phyloP scores from a whole-genome alignment of 1,284 basidiomycete genomes.

The Xerocomus nothofagi region DNA sequence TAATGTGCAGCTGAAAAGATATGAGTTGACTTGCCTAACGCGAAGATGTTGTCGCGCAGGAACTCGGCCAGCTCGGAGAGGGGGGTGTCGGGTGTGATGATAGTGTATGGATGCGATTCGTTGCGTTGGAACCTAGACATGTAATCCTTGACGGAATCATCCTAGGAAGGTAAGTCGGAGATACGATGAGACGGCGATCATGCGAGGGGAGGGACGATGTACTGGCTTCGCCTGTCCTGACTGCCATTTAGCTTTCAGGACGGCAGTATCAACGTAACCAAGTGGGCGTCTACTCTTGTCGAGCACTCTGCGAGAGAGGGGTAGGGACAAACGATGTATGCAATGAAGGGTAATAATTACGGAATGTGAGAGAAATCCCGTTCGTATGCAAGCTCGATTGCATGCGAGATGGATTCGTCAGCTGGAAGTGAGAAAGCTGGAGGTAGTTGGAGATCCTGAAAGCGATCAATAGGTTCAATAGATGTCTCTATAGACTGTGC shows the following conservation, averaged over 20 bases:
- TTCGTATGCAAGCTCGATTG: conserved; percentile 85
- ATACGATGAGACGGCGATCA: background rate
- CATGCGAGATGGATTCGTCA: conserved; percentile 68
- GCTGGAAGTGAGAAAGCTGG: conserved; percentile 84
- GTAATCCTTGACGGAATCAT: conserved; percentile 62
- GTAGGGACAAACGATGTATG: conserved; percentile 5
- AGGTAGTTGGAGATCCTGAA: conserved; percentile 84
- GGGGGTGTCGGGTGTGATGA: conserved; percentile 78
- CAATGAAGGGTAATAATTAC: conserved; percentile 44
- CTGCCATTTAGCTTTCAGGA: conserved; percentile 77
- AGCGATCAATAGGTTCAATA: background rate
- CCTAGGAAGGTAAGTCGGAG: conserved; percentile 39
- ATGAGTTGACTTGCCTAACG: conserved; percentile 55
- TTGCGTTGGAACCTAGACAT: conserved; percentile 78
- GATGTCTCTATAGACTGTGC: background rate
- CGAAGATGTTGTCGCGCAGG: conserved; percentile 70
- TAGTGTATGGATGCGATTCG: conserved; percentile 66
- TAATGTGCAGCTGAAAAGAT: background rate
- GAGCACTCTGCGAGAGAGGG: conserved; percentile 57
- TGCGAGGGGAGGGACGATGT: conserved; percentile 25
- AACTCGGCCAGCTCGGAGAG: conserved; percentile 78
- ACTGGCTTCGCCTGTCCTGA: conserved; percentile 70
- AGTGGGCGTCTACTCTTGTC: conserved; percentile 70
- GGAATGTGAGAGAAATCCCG: conserved; percentile 90
- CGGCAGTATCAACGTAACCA: conserved; percentile 79